These are phyloP conservation scores for Chaetoceros muelleri DNA, from an alignment of 108 stramenopile species.

Conservation along the genomic window DNA sequence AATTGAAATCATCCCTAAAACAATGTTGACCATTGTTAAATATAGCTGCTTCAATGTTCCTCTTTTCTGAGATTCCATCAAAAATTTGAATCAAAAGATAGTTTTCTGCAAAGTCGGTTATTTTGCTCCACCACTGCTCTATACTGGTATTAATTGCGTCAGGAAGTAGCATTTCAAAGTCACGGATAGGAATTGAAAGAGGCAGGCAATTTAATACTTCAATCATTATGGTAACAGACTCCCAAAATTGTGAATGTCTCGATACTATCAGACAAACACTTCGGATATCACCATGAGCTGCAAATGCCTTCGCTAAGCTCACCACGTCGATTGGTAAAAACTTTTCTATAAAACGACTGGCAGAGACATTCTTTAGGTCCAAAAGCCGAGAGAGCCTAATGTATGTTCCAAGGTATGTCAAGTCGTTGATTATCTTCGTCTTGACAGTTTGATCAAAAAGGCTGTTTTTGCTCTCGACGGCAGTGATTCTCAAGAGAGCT, in stretches of 20 bases:
- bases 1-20: background rate
- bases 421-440: no score
- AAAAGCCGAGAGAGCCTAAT: slow-evolving; percentile 29
- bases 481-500: slow-evolving; percentile 17
- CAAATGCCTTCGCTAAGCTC: slow-evolving; percentile 29
- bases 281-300: slow-evolving; percentile 37
- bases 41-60: no score
- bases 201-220: slow-evolving; percentile 7
- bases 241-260: no score
- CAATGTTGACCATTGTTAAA: no score
- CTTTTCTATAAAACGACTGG: slow-evolving; percentile 24
- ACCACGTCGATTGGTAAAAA: slow-evolving; percentile 23
- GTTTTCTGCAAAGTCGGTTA: no score
- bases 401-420: slow-evolving; percentile 57
- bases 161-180: background rate
- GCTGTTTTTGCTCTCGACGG: slow-evolving; percentile 6
- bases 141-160: no score
- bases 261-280: no score
- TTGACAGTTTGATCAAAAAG: slow-evolving; percentile 21
- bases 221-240: no score
- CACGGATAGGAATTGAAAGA: background rate
- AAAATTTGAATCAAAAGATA: no score
- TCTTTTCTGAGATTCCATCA: no score
- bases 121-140: no score
- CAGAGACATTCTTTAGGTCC: slow-evolving; percentile 2